These are phyloP conservation scores for Hyaloscypha variabilis DNA, from an alignment of 495 filamentous ascomycete genomes.

Conservation along the genomic window DNA sequence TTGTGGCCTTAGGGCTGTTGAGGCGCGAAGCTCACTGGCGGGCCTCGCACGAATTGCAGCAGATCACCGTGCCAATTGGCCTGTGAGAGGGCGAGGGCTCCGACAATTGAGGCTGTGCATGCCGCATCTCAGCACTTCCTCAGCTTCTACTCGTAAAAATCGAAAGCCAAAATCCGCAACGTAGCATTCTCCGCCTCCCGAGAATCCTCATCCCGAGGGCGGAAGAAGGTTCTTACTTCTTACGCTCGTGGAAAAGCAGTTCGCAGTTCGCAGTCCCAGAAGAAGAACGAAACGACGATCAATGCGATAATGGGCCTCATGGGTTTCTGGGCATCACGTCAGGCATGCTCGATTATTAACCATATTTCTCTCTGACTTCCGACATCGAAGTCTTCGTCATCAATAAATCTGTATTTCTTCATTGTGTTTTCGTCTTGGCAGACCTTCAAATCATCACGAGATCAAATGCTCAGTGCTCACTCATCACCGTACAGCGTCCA, in stretches of 20 bases:
- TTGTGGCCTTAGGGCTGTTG: background rate
- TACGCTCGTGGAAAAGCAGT: too few species aligned
- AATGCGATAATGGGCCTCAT: background rate
- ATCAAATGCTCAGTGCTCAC: too few species aligned
- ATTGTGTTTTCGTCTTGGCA: too few species aligned
- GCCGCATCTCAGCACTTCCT: background rate
- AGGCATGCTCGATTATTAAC: background rate
- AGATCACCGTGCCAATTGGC: background rate
- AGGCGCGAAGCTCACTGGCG: background rate
- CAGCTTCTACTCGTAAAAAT: background rate
- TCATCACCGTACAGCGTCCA: too few species aligned
- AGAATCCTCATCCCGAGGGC: background rate
- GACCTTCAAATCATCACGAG: too few species aligned
- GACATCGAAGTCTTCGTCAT: background rate
- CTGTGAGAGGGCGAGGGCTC: background rate
- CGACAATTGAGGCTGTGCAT: constrained; percentile 8
- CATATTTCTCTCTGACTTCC: too few species aligned
- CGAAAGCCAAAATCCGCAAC: background rate
- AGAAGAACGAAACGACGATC: background rate
- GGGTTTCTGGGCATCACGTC: background rate
- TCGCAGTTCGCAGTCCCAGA: too few species aligned
- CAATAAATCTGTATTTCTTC: too few species aligned
- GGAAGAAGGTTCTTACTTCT: background rate
- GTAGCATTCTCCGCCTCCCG: background rate
- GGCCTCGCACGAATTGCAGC: background rate